Evolutionary conservation across 169 alveolate genomes (phyloP).

Genomic region (Theileria parva): DNA sequence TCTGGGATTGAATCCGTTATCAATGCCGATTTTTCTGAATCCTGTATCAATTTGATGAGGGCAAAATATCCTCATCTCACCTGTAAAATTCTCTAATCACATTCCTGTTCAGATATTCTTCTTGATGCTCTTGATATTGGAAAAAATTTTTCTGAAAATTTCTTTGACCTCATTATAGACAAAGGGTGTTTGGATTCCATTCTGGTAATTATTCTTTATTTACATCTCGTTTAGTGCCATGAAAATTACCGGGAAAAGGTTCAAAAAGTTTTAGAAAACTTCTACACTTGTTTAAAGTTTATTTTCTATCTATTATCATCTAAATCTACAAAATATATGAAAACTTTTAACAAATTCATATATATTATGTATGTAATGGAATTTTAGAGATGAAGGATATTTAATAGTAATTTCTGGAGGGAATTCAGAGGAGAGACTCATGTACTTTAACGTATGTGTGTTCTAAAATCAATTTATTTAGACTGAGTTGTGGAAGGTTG

Average conservation of each 20-base stretch:
- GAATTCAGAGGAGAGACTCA: slow-evolving; percentile 45
- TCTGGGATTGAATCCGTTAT: slow-evolving; percentile 40
- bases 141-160: slow-evolving; percentile 44
- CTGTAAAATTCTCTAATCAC: slow-evolving; percentile 31
- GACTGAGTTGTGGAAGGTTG: slow-evolving; percentile 31
- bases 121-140: slow-evolving; percentile 33
- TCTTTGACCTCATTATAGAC: slow-evolving; percentile 72
- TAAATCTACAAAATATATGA: too few relatives aligned
- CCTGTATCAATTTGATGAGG: slow-evolving; percentile 44
- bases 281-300: slow-evolving; percentile 39
- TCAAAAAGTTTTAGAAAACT: slow-evolving; percentile 23
- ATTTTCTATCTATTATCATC: not conserved
- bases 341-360: too few relatives aligned
- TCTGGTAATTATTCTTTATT: slow-evolving; percentile 21
- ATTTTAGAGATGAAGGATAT: slow-evolving; percentile 32
- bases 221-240: slow-evolving; percentile 24
- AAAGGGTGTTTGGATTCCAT: slow-evolving; percentile 77
- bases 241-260: slow-evolving; percentile 30
- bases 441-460: slow-evolving; percentile 52
- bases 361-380: not conserved
- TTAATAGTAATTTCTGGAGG: slow-evolving; percentile 54
- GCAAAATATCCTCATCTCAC: slow-evolving; percentile 44
- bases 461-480: not conserved
- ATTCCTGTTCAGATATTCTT: slow-evolving; percentile 15
- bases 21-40: slow-evolving; percentile 45